These are phyloP conservation scores for Aspergillus wentii DNA, from an alignment of 495 filamentous ascomycete genomes.

Conservation along the genomic window DNA sequence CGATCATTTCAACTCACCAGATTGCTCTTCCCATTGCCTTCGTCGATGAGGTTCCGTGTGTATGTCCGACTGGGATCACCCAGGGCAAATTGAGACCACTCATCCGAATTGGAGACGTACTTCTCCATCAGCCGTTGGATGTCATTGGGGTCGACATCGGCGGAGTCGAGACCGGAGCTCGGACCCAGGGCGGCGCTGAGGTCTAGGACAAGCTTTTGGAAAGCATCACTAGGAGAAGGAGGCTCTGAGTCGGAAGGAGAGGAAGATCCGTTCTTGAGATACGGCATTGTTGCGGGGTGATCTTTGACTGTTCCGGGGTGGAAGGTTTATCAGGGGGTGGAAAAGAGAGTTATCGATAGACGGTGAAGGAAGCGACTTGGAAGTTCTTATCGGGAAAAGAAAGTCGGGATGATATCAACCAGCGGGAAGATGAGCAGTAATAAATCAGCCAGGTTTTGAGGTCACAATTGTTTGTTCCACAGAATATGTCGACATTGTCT, in stretches of 20 bases:
- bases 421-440: no score
- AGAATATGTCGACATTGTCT: no score
- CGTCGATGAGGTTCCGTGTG: conserved; percentile 84
- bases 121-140: conserved; percentile 64
- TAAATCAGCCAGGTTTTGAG: no score
- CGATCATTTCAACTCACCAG: conserved; percentile 57
- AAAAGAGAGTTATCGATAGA: no score
- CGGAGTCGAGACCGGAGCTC: conserved; percentile 72
- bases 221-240: conserved; percentile 31
- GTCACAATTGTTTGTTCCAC: no score
- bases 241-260: conserved; percentile 8
- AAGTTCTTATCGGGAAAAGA: conserved; percentile 9
- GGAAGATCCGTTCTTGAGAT: conserved; percentile 15
- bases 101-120: conserved; percentile 59
- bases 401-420: no score
- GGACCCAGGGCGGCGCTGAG: conserved; percentile 69
- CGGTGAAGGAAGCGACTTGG: background rate
- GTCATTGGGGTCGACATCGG: conserved; percentile 67
- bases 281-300: no score
- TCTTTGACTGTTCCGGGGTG: conserved; percentile 4
- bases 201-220: conserved; percentile 68
- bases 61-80: conserved; percentile 61
- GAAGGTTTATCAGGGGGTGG: no score
- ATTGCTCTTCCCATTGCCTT: conserved; percentile 89
- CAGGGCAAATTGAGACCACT: conserved; percentile 72